Evolutionary conservation across 306 rosid species (phyloP).

Genomic region (Begonia peltatifolia): DNA sequence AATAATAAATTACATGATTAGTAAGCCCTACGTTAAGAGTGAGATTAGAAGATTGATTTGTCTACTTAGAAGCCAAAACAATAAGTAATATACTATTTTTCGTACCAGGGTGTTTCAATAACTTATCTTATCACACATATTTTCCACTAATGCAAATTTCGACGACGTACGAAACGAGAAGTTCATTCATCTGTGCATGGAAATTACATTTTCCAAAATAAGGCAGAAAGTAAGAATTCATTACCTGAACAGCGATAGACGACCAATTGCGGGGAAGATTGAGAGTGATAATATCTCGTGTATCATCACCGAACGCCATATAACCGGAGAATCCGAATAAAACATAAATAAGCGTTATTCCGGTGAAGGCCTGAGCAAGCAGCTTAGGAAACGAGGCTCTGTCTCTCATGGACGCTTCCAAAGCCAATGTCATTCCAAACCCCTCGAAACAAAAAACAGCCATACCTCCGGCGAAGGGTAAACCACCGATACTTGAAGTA

Average conservation of each 20-base stretch:
- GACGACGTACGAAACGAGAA: neutral
- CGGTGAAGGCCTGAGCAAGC: slow-evolving; percentile 65
- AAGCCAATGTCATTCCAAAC: slow-evolving; percentile 78
- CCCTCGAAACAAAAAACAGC: slow-evolving; percentile 86
- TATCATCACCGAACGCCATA: slow-evolving; percentile 86
- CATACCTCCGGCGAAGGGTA: slow-evolving; percentile 84
- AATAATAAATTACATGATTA: too few relatives aligned
- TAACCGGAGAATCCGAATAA: slow-evolving; percentile 69
- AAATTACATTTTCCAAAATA: neutral
- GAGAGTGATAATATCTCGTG: slow-evolving; percentile 65
- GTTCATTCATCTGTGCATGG: neutral
- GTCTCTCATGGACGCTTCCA: slow-evolving; percentile 45
- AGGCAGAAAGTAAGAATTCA: neutral
- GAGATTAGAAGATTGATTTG: too few relatives aligned
- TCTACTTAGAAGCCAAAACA: too few relatives aligned
- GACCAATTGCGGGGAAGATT: slow-evolving; percentile 81
- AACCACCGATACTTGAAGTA: slow-evolving; percentile 63
- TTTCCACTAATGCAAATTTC: too few relatives aligned
- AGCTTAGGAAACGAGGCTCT: slow-evolving; percentile 38
- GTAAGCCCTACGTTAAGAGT: too few relatives aligned
- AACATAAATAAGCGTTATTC: slow-evolving; percentile 48
- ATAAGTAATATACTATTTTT: too few relatives aligned
- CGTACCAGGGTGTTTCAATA: too few relatives aligned
- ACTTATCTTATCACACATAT: too few relatives aligned
- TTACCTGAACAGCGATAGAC: slow-evolving; percentile 65